Conservation (phyloP, 2,329 filamentous ascomycete genomes). For the Cercospora nicotianae region DNA sequence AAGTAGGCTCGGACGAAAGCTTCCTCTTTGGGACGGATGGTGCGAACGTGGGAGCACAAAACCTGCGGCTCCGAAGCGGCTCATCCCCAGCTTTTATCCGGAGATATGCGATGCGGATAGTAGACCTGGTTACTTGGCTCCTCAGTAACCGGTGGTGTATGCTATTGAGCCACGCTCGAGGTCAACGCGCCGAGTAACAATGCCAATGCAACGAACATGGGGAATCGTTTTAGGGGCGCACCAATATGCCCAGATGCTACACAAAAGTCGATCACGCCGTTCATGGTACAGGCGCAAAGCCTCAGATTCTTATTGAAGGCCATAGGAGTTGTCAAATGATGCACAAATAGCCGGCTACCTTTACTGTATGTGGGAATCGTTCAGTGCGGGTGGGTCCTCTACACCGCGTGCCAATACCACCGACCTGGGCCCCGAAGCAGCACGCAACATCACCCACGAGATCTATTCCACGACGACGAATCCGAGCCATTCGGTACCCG, state of each 20-base stretch:
- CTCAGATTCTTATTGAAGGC: neutral
- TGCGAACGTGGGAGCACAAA: neutral
- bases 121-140: neutral
- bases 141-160: neutral
- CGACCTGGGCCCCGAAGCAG: neutral
- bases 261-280: neutral
- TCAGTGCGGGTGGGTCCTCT: neutral
- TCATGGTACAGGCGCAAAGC: neutral
- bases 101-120: neutral
- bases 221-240: neutral
- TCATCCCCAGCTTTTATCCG: neutral
- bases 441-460: neutral
- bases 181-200: neutral
- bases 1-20: constrained; percentile 5
- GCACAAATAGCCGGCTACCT: neutral
- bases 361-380: neutral
- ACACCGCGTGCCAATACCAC: neutral
- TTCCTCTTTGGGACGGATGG: constrained; percentile 1
- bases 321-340: neutral
- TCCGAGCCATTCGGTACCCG: neutral
- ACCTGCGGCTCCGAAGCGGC: constrained; percentile 10
- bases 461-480: neutral
- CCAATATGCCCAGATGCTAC: neutral
- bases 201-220: neutral
- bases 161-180: neutral